Evolutionary conservation across 345 rosid genomes (phyloP).

Genomic region (Linum usitatissimum): DNA sequence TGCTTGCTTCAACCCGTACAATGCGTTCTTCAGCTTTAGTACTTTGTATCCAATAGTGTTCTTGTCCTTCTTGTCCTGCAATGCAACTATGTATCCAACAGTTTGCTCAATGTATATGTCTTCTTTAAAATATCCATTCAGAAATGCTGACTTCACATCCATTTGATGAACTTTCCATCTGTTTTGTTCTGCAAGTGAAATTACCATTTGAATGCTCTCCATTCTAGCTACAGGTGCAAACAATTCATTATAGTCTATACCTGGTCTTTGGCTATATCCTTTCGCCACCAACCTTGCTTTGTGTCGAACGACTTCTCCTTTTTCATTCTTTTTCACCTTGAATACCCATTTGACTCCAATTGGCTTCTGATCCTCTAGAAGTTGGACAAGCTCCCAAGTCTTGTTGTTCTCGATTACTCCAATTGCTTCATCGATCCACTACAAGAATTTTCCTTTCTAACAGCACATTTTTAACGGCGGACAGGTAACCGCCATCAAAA

Average conservation of each 20-base stretch:
- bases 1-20: conserved; percentile 1
- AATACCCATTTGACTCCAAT: conserved; percentile 7
- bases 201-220: background rate
- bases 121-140: conserved; percentile 6
- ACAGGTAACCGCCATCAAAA: too few species aligned
- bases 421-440: background rate
- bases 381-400: background rate
- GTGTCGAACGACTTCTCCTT: background rate
- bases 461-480: too few species aligned
- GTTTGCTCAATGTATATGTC: background rate
- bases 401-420: background rate
- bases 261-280: background rate
- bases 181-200: background rate
- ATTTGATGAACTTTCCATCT: background rate
- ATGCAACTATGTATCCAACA: background rate
- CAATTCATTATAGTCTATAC: conserved; percentile 5
- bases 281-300: background rate
- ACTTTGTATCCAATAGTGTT: background rate
- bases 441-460: too few species aligned
- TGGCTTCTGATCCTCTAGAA: background rate
- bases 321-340: background rate
- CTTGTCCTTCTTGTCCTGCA: too few species aligned
- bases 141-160: conserved; percentile 9
- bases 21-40: background rate
- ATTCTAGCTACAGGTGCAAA: background rate